Base-by-base conservation (phyloP, 345 rosid genomes). In the Acer yangbiense region DNA sequence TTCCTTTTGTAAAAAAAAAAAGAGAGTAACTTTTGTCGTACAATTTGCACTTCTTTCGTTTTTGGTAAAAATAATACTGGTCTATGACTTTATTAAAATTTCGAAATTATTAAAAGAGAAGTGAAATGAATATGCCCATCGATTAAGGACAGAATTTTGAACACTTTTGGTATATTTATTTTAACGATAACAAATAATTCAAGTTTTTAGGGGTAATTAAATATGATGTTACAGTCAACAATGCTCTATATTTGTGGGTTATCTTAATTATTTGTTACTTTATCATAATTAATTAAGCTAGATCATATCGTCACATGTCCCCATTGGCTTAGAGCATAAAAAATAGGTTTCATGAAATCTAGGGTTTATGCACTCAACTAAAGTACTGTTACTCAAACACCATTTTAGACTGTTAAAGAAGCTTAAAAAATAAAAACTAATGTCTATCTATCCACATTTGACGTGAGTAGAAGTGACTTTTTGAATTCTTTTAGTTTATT, bases 391-490 rank as follows among this genome's bases (percentile, higher is more conserved):
- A 35, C 6, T 4, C 43, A 74, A 63, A 27, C 25, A 9, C 60
- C 4, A 65, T 39, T 43, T 60, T 25, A 10, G 61, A 73, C 60
- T 9, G 27, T 46, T 52, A 14, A 16, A 54, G 27, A 63, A 18
- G 27, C n/a, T 60, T 60, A 20, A 21, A 41, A 67, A 55, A 57
- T 46, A 62, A 23, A 41, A 67, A 55, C 66, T 46, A 62, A 23
- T 35, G 64, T 71, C 68, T 55, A 14, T 71, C 64, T 43, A 14
- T 61, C 44, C 70, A 75, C 73, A 68, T 14, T 68, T 72, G 78
- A 76, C 73, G 48, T 69, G n/a, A 60, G 78, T 29, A 68, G 41
- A 65, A 64, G 27, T 29, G 21, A 52, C 75, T 48, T 82, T 75
- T 44, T 5, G 23, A 55, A 25, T 46, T 65, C 62, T 29, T 71